Conservation (phyloP, 768 basidiomycete genomes). For the Cystofilobasidium ferigula region DNA sequence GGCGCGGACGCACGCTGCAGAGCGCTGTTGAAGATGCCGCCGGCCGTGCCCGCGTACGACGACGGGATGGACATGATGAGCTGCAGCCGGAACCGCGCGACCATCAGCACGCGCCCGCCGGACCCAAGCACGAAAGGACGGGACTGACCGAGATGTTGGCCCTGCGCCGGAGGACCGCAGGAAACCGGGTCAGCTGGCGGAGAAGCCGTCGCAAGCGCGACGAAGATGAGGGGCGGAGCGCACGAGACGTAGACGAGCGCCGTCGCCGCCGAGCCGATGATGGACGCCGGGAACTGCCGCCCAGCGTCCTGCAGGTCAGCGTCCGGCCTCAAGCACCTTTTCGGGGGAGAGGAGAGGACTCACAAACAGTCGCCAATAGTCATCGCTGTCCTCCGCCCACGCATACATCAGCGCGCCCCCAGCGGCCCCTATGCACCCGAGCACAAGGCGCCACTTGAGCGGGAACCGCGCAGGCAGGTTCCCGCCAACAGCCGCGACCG, state of each 20-base stretch:
- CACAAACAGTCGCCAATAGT: slow-evolving; percentile 8
- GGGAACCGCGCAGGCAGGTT: background rate
- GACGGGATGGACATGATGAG: background rate
- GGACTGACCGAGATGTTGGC: background rate
- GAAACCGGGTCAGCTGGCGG: background rate
- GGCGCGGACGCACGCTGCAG: background rate
- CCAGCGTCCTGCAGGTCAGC: background rate
- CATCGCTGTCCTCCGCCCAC: background rate
- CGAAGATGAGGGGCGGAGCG: background rate
- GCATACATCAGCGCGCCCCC: slow-evolving; percentile 1
- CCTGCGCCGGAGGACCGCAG: background rate
- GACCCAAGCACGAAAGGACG: background rate
- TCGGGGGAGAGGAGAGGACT: background rate
- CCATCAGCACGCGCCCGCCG: background rate
- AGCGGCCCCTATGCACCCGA: background rate
- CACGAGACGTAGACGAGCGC: background rate
- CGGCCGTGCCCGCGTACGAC: background rate
- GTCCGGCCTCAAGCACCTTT: no score
- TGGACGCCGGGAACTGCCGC: background rate
- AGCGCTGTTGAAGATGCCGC: background rate
- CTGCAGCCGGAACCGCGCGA: background rate
- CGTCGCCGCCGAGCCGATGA: background rate
- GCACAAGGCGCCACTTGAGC: slow-evolving; percentile 3
- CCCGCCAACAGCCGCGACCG: background rate
- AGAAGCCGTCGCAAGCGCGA: background rate